Evolutionary conservation across 345 rosid genomes (phyloP).

Genomic region (Aquilaria sinensis): DNA sequence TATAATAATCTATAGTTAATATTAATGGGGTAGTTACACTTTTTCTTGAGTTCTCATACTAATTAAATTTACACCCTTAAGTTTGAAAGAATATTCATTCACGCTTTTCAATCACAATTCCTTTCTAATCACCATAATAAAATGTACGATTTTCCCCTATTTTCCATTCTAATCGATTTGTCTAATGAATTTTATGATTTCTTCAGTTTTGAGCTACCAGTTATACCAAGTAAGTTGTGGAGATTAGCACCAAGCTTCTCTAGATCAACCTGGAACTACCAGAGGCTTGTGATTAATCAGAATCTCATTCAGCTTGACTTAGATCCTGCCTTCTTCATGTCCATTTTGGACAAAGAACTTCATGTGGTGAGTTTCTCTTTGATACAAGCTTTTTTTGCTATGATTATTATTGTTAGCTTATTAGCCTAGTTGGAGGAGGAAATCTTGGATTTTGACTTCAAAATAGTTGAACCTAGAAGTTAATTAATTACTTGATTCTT

Average conservation of each 20-base stretch:
- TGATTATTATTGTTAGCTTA: not conserved
- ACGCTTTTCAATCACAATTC: constrained; percentile 60
- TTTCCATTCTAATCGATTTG: not conserved
- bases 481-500: not conserved
- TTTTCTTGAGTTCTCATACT: too few relatives aligned
- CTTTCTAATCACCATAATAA: constrained; percentile 54
- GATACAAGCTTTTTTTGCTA: not conserved
- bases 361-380: constrained; percentile 38
- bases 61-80: constrained; percentile 32
- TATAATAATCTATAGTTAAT: too few relatives aligned
- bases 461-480: not conserved
- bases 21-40: too few relatives aligned
- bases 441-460: not conserved
- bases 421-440: too few relatives aligned
- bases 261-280: constrained; percentile 86
- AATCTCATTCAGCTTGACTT: constrained; percentile 28
- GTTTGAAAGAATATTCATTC: constrained; percentile 42
- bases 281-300: constrained; percentile 72
- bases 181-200: not conserved
- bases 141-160: constrained; percentile 28
- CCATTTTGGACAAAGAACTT: constrained; percentile 67
- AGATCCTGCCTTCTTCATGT: constrained; percentile 38
- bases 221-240: constrained; percentile 73
- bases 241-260: constrained; percentile 70
- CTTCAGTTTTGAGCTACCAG: constrained; percentile 26